These are phyloP conservation scores for Penstemon barbatus DNA, from an alignment of 257 asterid species.

Conservation along the genomic window DNA sequence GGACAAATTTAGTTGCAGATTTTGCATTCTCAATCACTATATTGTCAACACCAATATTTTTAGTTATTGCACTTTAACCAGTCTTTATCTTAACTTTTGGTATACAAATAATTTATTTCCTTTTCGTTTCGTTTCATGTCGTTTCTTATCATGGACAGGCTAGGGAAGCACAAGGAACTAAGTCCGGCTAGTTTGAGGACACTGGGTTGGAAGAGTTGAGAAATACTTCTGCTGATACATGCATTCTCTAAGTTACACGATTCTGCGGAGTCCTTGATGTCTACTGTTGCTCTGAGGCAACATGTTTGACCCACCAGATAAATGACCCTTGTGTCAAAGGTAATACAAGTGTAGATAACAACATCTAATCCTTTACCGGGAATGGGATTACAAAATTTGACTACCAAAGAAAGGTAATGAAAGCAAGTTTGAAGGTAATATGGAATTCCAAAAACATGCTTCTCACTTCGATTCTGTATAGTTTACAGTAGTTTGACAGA, in stretches of 20 bases:
- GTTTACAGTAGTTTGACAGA: background rate
- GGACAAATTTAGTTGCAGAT: background rate
- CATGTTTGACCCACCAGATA: background rate
- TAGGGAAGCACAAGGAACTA: conserved; percentile 75
- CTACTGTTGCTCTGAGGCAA: background rate
- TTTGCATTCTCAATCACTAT: background rate
- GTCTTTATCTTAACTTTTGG: conserved; percentile 12
- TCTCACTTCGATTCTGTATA: background rate
- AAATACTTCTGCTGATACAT: background rate
- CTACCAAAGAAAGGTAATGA: no score
- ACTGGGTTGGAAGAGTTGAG: conserved; percentile 64
- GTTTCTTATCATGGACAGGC: conserved; percentile 43
- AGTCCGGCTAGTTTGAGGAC: conserved; percentile 60
- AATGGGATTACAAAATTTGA: background rate
- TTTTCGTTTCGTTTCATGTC: background rate
- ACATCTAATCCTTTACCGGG: background rate
- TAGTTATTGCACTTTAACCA: background rate
- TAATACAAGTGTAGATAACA: background rate
- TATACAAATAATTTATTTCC: background rate
- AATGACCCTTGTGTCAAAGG: background rate
- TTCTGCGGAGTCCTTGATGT: background rate
- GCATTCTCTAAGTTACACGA: background rate
- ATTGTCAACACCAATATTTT: background rate
- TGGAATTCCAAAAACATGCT: background rate
- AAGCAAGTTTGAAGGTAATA: background rate